Evolutionary conservation across 2,329 filamentous ascomycete genomes (phyloP).

Genomic region (Diaporthe aspalathi): DNA sequence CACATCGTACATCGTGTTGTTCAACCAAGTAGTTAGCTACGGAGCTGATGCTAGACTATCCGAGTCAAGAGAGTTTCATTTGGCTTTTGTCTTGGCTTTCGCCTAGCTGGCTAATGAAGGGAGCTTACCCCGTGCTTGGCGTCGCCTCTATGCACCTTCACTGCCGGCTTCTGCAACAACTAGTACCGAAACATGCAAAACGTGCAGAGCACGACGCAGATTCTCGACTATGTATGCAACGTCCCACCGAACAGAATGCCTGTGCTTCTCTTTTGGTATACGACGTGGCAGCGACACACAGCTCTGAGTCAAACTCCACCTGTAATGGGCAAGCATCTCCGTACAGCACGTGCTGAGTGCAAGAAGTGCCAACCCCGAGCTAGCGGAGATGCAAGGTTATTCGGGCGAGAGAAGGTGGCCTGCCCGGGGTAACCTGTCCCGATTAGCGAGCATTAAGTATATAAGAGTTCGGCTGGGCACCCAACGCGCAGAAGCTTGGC

Average conservation of each 20-base stretch:
- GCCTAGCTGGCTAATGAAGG: background rate
- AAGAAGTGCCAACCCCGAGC: slow-evolving; percentile 19
- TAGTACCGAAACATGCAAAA: slow-evolving; percentile 6
- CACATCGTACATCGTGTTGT: background rate
- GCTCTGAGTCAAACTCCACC: slow-evolving; percentile 1
- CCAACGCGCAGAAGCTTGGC: slow-evolving; percentile 9
- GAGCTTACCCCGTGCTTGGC: slow-evolving; percentile 19
- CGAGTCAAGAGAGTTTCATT: slow-evolving; percentile 12
- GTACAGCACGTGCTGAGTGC: background rate
- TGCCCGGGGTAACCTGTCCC: slow-evolving; percentile 14
- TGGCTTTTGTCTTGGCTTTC: slow-evolving; percentile 26
- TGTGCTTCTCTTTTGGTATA: background rate
- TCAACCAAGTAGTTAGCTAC: background rate
- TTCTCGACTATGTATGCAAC: background rate
- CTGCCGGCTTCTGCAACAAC: slow-evolving; percentile 18
- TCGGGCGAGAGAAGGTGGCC: background rate
- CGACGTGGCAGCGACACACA: background rate
- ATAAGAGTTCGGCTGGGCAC: slow-evolving; percentile 2
- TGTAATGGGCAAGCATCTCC: background rate
- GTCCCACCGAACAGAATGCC: background rate
- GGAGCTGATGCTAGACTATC: slow-evolving; percentile 3
- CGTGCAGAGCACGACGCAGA: slow-evolving; percentile 9
- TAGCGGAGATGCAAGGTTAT: background rate
- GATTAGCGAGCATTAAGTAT: slow-evolving; percentile 17
- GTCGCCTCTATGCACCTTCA: slow-evolving; percentile 5